A percentile compares a stretch with the other conserved stretches of the same genome.
phyloP scores from a whole-genome alignment of 768 basidiomycete species.

The Lentinula guzmanii region DNA sequence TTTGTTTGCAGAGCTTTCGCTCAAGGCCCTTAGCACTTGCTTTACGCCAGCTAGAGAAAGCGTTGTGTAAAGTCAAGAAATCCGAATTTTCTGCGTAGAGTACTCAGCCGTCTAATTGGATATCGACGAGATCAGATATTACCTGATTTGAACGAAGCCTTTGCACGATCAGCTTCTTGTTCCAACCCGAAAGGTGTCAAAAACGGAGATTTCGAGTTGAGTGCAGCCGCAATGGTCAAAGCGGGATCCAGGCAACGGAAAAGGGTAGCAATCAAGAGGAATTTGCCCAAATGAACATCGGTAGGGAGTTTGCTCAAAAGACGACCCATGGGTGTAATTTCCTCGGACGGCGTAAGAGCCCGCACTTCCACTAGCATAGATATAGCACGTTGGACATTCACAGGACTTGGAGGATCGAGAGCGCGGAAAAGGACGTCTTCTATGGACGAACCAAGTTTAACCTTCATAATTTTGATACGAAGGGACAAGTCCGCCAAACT shows the following conservation, averaged over 20 bases:
- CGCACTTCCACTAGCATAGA: conserved; percentile 87
- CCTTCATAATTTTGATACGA: conserved; percentile 90
- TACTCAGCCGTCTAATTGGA: conserved; percentile 2
- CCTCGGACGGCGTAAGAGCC: conserved; percentile 79
- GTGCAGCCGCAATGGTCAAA: conserved; percentile 89
- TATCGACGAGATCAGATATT: background rate
- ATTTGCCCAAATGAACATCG: conserved; percentile 94
- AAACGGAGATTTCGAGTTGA: conserved; percentile 93
- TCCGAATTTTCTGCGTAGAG: conserved; percentile 75
- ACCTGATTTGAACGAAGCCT: conserved; percentile 74
- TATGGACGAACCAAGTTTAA: conserved; percentile 78
- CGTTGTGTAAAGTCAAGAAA: conserved; percentile 90
- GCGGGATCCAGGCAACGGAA: conserved; percentile 93
- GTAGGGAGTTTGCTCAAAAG: conserved; percentile 89
- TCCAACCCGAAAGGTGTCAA: conserved; percentile 84
- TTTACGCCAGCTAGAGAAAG: conserved; percentile 81
- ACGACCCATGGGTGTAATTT: conserved; percentile 92
- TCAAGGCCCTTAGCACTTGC: conserved; percentile 61
- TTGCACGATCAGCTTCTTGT: conserved; percentile 80
- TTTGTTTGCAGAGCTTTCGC: conserved; percentile 72
- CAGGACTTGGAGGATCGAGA: conserved; percentile 78
- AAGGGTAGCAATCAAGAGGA: conserved; percentile 76
- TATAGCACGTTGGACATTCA: conserved; percentile 89
- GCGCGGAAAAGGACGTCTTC: conserved; percentile 87
- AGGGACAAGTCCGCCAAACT: conserved; percentile 89